Base-by-base conservation (phyloP, 208 protist species). In the Naegleria gruberi region DNA sequence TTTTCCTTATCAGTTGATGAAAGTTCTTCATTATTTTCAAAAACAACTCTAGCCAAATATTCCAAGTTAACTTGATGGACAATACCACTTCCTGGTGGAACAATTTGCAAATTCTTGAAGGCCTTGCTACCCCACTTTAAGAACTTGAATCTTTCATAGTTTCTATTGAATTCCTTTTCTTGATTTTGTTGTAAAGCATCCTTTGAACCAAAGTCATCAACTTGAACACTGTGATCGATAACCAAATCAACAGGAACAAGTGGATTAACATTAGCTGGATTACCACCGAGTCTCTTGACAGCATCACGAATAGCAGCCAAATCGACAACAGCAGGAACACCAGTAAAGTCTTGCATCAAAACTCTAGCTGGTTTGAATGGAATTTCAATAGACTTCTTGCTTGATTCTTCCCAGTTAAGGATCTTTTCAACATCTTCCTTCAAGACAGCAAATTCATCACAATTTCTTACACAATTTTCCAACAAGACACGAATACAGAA, bases 41-140 rank as follows among this genome's bases (percentile, higher is more conserved):
- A 98, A 51, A 99, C 97, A 40, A 96, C 95, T 85, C 94, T 96
- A 82, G 97, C 97, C 74, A 98, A 94, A 94, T 99, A 98, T 91
- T 99, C 97, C 40, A 99, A 94, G 91, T 99, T 99, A 34, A 99
- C 96, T 94, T 99, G 98, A 90, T 99, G 98, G 46, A 98, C 97
- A 95, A 98, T 98, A 92, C 98, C 98, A 73, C 95, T 95, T 88
- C 97, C 97, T 40, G 98, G 98, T 51, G 98, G 98, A 42, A 98
- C 97, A 91, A 99, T 98, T 19, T 96, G 92, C 0, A 99, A 91
- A 90, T 97, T 96, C 90, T 98, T 91, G 92, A 99, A 99, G 40
- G 97, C 96, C 89, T 95, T 96, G 89, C 96, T 96, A 91, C 97
- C 97, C 97, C 97, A 99, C 91, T 99, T 99, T 47, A 99, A 95